A percentile compares a stretch with the other conserved stretches of the same genome.
These are phyloP conservation scores for Termitomyces sp. DNA, from an alignment of 768 basidiomycete species.

Conservation along the genomic window DNA sequence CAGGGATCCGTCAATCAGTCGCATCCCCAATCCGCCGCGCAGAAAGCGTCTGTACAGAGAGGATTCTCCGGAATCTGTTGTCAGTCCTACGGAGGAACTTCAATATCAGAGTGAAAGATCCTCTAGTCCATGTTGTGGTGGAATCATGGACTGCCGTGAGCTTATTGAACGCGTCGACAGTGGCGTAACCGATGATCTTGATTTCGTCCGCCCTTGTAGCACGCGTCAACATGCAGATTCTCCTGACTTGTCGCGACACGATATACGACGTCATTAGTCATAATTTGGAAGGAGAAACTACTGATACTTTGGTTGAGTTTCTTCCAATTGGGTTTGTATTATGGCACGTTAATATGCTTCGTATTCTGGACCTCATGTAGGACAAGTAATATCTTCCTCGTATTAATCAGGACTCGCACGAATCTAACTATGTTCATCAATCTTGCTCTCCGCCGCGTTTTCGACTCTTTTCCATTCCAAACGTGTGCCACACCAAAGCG, in stretches of 20 bases:
- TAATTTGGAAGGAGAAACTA: neutral
- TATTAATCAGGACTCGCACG: neutral
- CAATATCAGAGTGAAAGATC: slow-evolving; percentile 14
- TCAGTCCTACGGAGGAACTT: slow-evolving; percentile 8
- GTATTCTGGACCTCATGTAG: neutral
- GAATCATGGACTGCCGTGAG: slow-evolving; percentile 42
- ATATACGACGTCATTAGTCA: slow-evolving; percentile 4
- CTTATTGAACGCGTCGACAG: slow-evolving; percentile 28
- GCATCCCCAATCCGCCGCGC: slow-evolving; percentile 9
- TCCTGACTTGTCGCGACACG: slow-evolving; percentile 1
- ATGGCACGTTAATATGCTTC: neutral
- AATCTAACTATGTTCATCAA: neutral
- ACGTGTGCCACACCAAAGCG: slow-evolving; percentile 38
- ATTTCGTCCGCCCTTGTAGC: neutral
- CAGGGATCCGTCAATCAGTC: slow-evolving; percentile 5
- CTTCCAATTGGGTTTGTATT: neutral
- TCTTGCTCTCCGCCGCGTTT: neutral
- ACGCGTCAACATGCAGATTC: slow-evolving; percentile 2
- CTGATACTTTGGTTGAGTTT: neutral
- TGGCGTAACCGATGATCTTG: slow-evolving; percentile 2
- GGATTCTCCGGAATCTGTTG: slow-evolving; percentile 21
- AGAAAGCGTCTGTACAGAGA: slow-evolving; percentile 29
- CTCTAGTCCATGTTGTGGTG: slow-evolving; percentile 39
- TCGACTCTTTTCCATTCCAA: slow-evolving; percentile 31
- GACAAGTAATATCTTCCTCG: slow-evolving; percentile 1